Conservation (phyloP, 192 early-diverging fungal genomes). For the Phycomyces nitens region DNA sequence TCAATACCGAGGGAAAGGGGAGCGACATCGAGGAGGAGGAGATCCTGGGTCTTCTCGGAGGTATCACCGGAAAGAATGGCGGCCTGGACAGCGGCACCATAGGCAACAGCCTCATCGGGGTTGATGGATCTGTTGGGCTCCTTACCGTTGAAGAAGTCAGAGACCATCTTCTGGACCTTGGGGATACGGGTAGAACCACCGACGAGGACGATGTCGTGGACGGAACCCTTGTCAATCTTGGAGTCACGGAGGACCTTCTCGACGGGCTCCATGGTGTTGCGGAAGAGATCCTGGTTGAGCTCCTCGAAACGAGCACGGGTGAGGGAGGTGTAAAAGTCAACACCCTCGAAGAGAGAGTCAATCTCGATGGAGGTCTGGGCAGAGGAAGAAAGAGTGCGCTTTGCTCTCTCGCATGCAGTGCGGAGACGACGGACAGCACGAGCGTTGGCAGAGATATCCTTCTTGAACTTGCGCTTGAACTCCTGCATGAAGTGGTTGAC, state of each 20-base stretch:
- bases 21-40: constrained; percentile 93
- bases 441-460: constrained; percentile 87
- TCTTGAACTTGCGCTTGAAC: constrained; percentile 99
- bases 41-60: constrained; percentile 94
- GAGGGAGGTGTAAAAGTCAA: constrained; percentile 98
- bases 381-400: constrained; percentile 93
- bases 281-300: constrained; percentile 96
- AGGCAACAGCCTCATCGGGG: constrained; percentile 98
- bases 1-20: constrained; percentile 98
- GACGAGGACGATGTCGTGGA: constrained; percentile 96
- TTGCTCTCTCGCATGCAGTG: constrained; percentile 97
- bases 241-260: constrained; percentile 96
- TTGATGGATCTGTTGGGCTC: constrained; percentile 99
- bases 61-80: constrained; percentile 95
- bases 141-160: constrained; percentile 99
- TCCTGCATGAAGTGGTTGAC: constrained; percentile 93
- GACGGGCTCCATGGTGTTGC: constrained; percentile 92
- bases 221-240: constrained; percentile 91
- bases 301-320: constrained; percentile 99
- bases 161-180: constrained; percentile 98
- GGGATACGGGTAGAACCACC: constrained; percentile 99
- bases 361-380: constrained; percentile 97
- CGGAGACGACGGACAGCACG: constrained; percentile 96
- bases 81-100: constrained; percentile 98
- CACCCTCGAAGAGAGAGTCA: constrained; percentile 95